phyloP scores from a whole-genome alignment of 164 flowering plant species.

The Magnolia kwangsiensis region DNA sequence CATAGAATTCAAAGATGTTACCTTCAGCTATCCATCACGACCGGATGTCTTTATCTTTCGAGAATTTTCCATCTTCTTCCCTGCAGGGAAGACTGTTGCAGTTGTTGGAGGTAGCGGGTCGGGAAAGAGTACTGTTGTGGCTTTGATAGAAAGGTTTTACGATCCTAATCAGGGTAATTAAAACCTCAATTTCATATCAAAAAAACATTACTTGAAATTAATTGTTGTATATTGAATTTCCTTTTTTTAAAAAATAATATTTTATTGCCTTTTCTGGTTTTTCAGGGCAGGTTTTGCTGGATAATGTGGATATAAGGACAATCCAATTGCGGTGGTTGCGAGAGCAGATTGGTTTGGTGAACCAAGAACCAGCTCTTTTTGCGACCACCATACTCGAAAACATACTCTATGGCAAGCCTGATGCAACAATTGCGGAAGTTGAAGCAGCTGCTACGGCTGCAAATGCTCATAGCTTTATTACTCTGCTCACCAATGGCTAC shows the following conservation, averaged over 20 bases:
- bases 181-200: neutral
- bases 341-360: slow-evolving; percentile 91
- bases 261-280: slow-evolving; percentile 9
- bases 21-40: slow-evolving; percentile 92
- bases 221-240: neutral
- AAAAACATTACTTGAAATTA: neutral
- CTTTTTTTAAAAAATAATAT: neutral
- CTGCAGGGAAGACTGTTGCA: slow-evolving; percentile 95
- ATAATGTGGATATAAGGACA: slow-evolving; percentile 74
- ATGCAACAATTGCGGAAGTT: slow-evolving; percentile 79
- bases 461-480: slow-evolving; percentile 88
- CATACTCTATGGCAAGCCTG: slow-evolving; percentile 89
- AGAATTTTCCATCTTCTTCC: slow-evolving; percentile 73
- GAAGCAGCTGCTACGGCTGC: slow-evolving; percentile 92
- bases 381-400: slow-evolving; percentile 92
- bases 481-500: slow-evolving; percentile 85
- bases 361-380: slow-evolving; percentile 96
- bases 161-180: slow-evolving; percentile 84
- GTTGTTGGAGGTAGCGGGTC: slow-evolving; percentile 99
- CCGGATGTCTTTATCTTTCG: slow-evolving; percentile 83
- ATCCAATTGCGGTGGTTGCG: slow-evolving; percentile 80
- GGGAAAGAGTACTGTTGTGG: slow-evolving; percentile 94
- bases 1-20: slow-evolving; percentile 82
- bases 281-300: slow-evolving; percentile 81
- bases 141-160: slow-evolving; percentile 88